Percentiles rank a stretch among this genome's conserved stretches.
phyloP scores from a whole-genome alignment of 257 asterid species.

The Nicotiana tomentosiformis region DNA sequence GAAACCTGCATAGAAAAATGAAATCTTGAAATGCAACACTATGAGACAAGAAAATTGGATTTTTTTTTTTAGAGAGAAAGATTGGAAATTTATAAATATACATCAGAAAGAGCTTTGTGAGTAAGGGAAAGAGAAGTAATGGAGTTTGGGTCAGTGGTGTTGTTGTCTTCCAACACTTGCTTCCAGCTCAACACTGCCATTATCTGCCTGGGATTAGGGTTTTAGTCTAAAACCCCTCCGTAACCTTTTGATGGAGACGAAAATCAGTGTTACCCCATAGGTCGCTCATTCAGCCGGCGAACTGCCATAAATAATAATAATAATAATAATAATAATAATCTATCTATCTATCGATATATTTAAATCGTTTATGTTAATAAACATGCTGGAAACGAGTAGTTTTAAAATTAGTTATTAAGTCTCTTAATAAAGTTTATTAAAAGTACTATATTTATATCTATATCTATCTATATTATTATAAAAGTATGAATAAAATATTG shows the following conservation, averaged over 20 bases:
- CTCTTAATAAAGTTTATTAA: too few relatives aligned
- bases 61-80: not conserved
- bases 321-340: too few relatives aligned
- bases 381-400: too few relatives aligned
- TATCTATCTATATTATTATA: too few relatives aligned
- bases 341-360: too few relatives aligned
- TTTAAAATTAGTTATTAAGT: too few relatives aligned
- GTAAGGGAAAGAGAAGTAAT: conserved; percentile 61
- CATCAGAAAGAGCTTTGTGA: conserved; percentile 89
- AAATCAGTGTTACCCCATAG: too few relatives aligned
- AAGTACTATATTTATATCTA: too few relatives aligned
- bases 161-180: conserved; percentile 56
- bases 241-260: conserved; percentile 13
- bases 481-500: too few relatives aligned
- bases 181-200: conserved; percentile 61
- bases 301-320: too few relatives aligned
- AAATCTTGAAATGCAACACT: not conserved
- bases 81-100: conserved; percentile 15
- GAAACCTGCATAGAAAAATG: conserved; percentile 47
- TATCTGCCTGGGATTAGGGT: conserved; percentile 21
- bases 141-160: conserved; percentile 47
- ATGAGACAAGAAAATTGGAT: not conserved
- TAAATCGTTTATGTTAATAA: too few relatives aligned
- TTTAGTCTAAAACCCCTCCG: not conserved
- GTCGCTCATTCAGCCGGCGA: too few relatives aligned